A percentile compares a stretch with the other conserved stretches of the same genome.
phyloP scores from a whole-genome alignment of 257 asterid genomes.

The Leonotis leonurus region DNA sequence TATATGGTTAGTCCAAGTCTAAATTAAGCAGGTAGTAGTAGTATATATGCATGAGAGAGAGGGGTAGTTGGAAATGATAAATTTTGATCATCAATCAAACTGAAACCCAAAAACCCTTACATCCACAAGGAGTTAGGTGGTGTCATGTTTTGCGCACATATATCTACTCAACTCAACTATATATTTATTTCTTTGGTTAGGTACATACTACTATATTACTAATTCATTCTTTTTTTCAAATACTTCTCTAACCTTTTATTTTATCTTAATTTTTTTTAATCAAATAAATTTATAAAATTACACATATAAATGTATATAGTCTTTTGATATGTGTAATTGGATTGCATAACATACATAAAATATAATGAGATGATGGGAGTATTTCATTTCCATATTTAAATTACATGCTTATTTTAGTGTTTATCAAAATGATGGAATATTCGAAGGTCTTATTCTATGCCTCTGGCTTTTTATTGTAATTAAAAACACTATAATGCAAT shows the following conservation, averaged over 20 bases:
- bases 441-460: neutral
- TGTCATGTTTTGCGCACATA: too few relatives aligned
- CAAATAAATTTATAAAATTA: too few relatives aligned
- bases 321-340: too few relatives aligned
- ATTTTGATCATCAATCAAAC: neutral
- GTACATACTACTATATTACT: too few relatives aligned
- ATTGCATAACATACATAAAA: too few relatives aligned
- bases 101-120: neutral
- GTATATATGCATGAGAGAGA: neutral
- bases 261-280: too few relatives aligned
- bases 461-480: neutral
- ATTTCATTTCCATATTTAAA: too few relatives aligned
- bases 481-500: neutral
- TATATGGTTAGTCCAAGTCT: neutral
- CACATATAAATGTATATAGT: too few relatives aligned
- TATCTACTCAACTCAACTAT: too few relatives aligned
- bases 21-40: neutral
- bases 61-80: constrained; percentile 6
- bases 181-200: neutral
- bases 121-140: constrained; percentile 7
- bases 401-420: neutral
- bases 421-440: neutral
- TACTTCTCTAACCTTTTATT: too few relatives aligned
- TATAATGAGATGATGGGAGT: too few relatives aligned
- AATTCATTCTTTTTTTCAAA: too few relatives aligned